Evolutionary conservation across 495 filamentous ascomycete genomes (phyloP).

Genomic region (Aspergillus conjunctus): DNA sequence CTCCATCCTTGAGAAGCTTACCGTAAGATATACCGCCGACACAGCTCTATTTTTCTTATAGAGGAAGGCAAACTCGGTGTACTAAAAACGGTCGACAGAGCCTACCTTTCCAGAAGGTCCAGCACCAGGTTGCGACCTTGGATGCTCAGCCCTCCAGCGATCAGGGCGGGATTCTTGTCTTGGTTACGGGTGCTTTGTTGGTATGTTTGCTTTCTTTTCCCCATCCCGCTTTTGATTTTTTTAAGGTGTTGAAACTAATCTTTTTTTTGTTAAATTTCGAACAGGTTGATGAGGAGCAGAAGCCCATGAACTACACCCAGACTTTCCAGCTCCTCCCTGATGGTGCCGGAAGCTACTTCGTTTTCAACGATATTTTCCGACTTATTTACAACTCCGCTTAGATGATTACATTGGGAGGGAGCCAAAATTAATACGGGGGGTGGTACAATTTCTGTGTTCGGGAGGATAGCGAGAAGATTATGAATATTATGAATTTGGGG

Average conservation of each 20-base stretch:
- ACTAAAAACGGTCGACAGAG: slow-evolving; percentile 5
- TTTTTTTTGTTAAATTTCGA: too few relatives aligned
- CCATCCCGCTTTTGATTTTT: too few relatives aligned
- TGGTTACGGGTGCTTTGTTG: slow-evolving; percentile 80
- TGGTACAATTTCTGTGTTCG: too few relatives aligned
- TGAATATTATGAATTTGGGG: slow-evolving; percentile 26
- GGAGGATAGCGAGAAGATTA: slow-evolving; percentile 10
- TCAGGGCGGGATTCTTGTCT: slow-evolving; percentile 69
- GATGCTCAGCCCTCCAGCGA: slow-evolving; percentile 74
- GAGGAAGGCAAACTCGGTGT: background rate
- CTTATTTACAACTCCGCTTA: slow-evolving; percentile 64
- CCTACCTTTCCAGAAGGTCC: slow-evolving; percentile 79
- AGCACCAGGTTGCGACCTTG: slow-evolving; percentile 65
- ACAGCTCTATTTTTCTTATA: background rate
- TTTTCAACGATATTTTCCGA: slow-evolving; percentile 92
- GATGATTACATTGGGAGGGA: background rate
- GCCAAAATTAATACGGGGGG: background rate
- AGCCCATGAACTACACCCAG: slow-evolving; percentile 85
- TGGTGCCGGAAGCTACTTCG: slow-evolving; percentile 68
- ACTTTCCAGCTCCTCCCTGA: slow-evolving; percentile 79
- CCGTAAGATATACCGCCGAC: slow-evolving; percentile 49
- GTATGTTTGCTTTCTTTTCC: slow-evolving; percentile 51
- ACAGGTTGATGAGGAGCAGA: slow-evolving; percentile 79
- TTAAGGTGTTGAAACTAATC: background rate
- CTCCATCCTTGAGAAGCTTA: slow-evolving; percentile 75